Evolutionary conservation across 2,329 filamentous ascomycete genomes (phyloP).

Genomic region (Xylariales sp.): DNA sequence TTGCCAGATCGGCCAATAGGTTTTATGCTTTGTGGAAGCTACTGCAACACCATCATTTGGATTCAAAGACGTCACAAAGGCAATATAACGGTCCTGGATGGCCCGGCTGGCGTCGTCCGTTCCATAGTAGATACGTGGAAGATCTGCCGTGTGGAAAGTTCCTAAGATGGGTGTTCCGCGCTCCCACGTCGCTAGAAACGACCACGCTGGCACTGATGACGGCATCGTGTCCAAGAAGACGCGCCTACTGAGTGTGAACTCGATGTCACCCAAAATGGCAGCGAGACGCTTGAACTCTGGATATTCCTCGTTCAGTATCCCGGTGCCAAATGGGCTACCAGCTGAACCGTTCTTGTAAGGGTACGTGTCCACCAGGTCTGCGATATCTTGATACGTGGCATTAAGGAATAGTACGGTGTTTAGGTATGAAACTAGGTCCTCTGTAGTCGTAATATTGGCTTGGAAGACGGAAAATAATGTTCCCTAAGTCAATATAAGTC

Average conservation of each 20-base stretch:
- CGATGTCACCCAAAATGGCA: constrained; percentile 59
- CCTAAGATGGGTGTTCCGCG: constrained; percentile 57
- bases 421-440: constrained; percentile 49
- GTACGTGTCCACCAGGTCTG: constrained; percentile 51
- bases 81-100: too few species aligned
- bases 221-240: neutral
- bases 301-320: constrained; percentile 54
- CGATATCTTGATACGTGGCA: constrained; percentile 38
- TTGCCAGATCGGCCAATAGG: too few species aligned
- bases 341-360: constrained; percentile 29
- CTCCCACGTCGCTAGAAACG: constrained; percentile 56
- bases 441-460: constrained; percentile 56
- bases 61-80: too few species aligned
- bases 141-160: constrained; percentile 46
- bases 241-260: constrained; percentile 55
- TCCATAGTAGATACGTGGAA: too few species aligned
- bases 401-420: constrained; percentile 42
- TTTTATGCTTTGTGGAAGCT: too few species aligned
- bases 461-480: too few species aligned
- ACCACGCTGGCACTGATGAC: constrained; percentile 42
- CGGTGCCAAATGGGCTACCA: constrained; percentile 59
- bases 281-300: constrained; percentile 62
- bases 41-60: too few species aligned
- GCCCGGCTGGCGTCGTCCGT: too few species aligned
- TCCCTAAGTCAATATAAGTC: too few species aligned